Evolutionary conservation across 139 green algal species (phyloP).

Genomic region (Eudorina sp.): DNA sequence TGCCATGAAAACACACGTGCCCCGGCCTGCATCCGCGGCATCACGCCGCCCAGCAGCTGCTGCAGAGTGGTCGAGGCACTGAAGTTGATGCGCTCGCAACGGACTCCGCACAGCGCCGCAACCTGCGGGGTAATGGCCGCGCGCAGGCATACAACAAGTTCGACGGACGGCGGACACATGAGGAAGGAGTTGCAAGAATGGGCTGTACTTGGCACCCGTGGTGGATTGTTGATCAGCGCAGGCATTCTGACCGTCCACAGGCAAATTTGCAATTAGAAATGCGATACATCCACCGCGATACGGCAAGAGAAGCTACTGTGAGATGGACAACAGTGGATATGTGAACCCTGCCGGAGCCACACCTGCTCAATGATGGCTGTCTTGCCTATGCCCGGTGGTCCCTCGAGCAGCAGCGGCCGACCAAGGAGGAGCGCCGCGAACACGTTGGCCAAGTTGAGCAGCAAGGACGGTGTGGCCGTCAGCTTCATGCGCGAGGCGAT

Average conservation of each 20-base stretch:
- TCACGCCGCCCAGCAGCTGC: constrained; percentile 53
- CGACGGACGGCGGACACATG: too few species aligned
- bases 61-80: constrained; percentile 53
- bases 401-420: constrained; percentile 57
- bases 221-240: too few species aligned
- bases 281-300: too few species aligned
- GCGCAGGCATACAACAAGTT: background rate
- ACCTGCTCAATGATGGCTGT: constrained; percentile 54
- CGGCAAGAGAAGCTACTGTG: too few species aligned
- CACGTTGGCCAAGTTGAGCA: constrained; percentile 55
- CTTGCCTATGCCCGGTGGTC: constrained; percentile 58
- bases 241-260: too few species aligned
- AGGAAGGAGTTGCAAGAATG: too few species aligned
- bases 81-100: constrained; percentile 56
- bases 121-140: constrained; percentile 39
- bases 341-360: too few species aligned
- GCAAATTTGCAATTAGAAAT: too few species aligned
- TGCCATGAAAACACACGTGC: constrained; percentile 82
- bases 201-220: too few species aligned
- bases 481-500: constrained; percentile 18
- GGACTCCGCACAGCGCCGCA: constrained; percentile 26
- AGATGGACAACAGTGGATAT: too few species aligned
- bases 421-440: constrained; percentile 30
- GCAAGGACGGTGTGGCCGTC: constrained; percentile 30
- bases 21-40: constrained; percentile 48